phyloP scores from a whole-genome alignment of 2,329 filamentous ascomycete genomes.

The Penicillium freii region DNA sequence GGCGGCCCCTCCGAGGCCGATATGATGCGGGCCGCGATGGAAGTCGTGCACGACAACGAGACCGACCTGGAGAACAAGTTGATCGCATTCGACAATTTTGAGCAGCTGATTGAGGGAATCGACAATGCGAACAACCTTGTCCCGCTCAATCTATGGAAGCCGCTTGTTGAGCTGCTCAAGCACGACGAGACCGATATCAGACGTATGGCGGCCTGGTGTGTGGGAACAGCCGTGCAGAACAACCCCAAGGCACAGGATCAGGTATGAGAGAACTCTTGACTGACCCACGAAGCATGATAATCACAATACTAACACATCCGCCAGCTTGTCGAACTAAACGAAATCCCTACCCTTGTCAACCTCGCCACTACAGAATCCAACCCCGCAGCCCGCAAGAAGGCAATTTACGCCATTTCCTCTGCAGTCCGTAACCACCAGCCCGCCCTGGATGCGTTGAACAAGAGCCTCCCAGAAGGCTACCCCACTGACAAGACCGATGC shows the following conservation, averaged over 20 bases:
- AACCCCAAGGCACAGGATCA: slow-evolving; percentile 82
- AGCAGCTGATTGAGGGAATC: slow-evolving; percentile 85
- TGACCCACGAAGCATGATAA: slow-evolving; percentile 42
- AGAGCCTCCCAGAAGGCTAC: slow-evolving; percentile 62
- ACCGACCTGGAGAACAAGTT: slow-evolving; percentile 72
- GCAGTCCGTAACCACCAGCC: slow-evolving; percentile 87
- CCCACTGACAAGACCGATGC: slow-evolving; percentile 69
- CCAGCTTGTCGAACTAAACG: slow-evolving; percentile 59
- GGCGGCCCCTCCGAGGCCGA: slow-evolving; percentile 88
- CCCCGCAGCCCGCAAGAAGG: slow-evolving; percentile 73
- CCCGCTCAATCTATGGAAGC: slow-evolving; percentile 75
- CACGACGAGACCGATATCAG: slow-evolving; percentile 70
- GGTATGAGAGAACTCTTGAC: slow-evolving; percentile 35
- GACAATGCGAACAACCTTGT: slow-evolving; percentile 97
- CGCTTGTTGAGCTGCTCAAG: slow-evolving; percentile 69
- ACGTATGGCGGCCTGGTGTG: slow-evolving; percentile 87
- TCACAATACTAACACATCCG: slow-evolving; percentile 12
- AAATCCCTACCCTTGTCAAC: slow-evolving; percentile 66
- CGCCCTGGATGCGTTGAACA: slow-evolving; percentile 62
- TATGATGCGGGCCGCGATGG: slow-evolving; percentile 83
- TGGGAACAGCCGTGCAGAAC: slow-evolving; percentile 94
- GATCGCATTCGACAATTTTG: slow-evolving; percentile 89
- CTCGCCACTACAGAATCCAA: slow-evolving; percentile 62
- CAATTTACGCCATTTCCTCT: slow-evolving; percentile 82
- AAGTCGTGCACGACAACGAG: slow-evolving; percentile 65